Percentiles rank a stretch among this genome's conserved stretches.
Conservation (phyloP, 495 filamentous ascomycete genomes). For the Glonium stellatum region DNA sequence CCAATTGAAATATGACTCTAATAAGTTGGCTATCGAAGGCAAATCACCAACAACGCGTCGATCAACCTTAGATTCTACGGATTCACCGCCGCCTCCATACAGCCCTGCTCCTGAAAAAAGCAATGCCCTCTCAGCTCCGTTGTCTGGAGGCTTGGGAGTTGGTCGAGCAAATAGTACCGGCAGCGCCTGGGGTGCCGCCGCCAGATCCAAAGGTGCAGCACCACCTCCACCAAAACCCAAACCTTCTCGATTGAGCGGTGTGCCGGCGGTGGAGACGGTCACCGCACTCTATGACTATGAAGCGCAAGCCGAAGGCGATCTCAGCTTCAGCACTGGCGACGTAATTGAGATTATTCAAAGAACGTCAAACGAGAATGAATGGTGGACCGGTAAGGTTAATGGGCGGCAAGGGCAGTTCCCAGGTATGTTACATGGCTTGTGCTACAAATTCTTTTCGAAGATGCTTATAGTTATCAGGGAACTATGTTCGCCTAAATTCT, state of each 20-base stretch:
- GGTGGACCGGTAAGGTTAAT: constrained; percentile 80
- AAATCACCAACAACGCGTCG: constrained; percentile 32
- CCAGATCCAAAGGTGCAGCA: constrained; percentile 72
- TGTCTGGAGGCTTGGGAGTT: constrained; percentile 26
- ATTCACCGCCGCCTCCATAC: constrained; percentile 68
- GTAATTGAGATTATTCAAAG: constrained; percentile 78
- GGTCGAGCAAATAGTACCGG: constrained; percentile 51
- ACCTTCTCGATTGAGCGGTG: constrained; percentile 63
- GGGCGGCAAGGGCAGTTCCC: constrained; percentile 88
- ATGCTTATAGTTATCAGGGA: constrained; percentile 30
- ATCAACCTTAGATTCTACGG: constrained; percentile 44
- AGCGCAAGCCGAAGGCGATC: constrained; percentile 87
- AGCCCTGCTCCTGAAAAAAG: constrained; percentile 32
- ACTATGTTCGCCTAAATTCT: constrained; percentile 40
- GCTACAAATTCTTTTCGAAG: neutral
- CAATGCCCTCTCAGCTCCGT: constrained; percentile 29
- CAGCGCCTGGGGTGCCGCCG: constrained; percentile 53
- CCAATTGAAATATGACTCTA: constrained; percentile 37
- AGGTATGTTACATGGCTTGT: constrained; percentile 48
- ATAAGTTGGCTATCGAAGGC: constrained; percentile 30
- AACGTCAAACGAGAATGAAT: constrained; percentile 86
- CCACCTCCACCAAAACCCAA: constrained; percentile 92
- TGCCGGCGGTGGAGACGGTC: constrained; percentile 60
- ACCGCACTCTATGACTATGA: constrained; percentile 77
- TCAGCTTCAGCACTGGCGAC: constrained; percentile 87